Conservation (phyloP, 2,329 filamentous ascomycete species). For the Periconia digitata region DNA sequence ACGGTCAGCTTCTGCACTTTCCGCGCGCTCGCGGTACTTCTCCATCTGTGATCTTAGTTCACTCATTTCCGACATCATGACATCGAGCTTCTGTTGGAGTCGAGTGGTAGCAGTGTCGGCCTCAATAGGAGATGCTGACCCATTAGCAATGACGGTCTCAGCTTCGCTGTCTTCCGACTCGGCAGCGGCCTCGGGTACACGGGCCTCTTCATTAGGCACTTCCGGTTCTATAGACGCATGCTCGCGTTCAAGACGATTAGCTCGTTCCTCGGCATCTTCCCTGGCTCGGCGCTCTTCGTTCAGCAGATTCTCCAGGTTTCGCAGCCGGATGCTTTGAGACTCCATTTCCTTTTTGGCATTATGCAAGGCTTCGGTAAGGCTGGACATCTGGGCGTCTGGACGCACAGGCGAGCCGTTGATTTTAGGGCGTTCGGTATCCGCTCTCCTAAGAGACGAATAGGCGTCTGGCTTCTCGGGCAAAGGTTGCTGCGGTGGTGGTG, state of each 20-base stretch:
- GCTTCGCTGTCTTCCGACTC: conserved; percentile 17
- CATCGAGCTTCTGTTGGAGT: conserved; percentile 72
- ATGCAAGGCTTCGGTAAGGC: conserved; percentile 81
- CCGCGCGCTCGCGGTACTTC: conserved; percentile 73
- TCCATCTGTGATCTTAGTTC: conserved; percentile 80
- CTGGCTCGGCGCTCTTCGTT: conserved; percentile 78
- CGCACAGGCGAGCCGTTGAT: conserved; percentile 61
- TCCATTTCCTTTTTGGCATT: conserved; percentile 85
- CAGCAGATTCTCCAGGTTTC: conserved; percentile 77
- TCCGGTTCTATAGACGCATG: conserved; percentile 30
- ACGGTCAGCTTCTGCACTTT: conserved; percentile 77
- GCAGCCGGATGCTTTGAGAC: conserved; percentile 75
- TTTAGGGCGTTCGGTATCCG: conserved; percentile 74
- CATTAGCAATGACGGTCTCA: conserved; percentile 19
- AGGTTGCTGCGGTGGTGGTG: conserved; percentile 89
- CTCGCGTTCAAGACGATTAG: conserved; percentile 67
- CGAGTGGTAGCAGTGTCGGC: conserved; percentile 47
- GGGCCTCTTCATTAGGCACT: conserved; percentile 20
- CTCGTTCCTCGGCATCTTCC: conserved; percentile 80
- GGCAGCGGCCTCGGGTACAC: conserved; percentile 12
- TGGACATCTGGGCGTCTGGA: conserved; percentile 73
- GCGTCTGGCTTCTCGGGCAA: conserved; percentile 90
- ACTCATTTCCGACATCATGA: conserved; percentile 77
- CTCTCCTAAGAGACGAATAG: conserved; percentile 67
- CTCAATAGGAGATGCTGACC: conserved; percentile 19